A percentile compares a stretch with the other conserved stretches of the same genome.
These are phyloP conservation scores for Dimocarpus longan DNA, from an alignment of 345 rosid species.

Conservation along the genomic window DNA sequence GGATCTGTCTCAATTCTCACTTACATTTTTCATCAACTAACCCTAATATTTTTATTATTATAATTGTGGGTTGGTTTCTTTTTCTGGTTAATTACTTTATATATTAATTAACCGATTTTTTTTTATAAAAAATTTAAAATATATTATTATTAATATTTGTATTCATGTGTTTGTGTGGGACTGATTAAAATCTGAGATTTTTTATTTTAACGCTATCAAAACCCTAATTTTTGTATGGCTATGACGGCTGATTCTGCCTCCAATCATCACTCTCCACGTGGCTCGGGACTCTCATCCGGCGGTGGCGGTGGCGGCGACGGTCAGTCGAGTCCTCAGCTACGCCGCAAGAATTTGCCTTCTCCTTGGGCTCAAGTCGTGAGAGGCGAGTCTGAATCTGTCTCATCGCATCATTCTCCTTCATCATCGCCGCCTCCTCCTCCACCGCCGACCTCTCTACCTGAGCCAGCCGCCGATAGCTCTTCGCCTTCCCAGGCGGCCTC, in stretches of 20 bases:
- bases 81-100: conserved; percentile 11
- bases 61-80: neutral
- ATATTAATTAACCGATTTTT: neutral
- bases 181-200: conserved; percentile 12
- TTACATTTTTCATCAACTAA: neutral
- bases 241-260: conserved; percentile 52
- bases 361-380: conserved; percentile 50
- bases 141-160: neutral
- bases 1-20: conserved; percentile 25
- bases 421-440: conserved; percentile 24
- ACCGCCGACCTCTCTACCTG: conserved; percentile 18
- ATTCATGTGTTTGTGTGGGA: conserved; percentile 11
- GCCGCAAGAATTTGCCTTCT: conserved; percentile 34
- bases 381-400: conserved; percentile 38
- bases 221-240: conserved; percentile 40
- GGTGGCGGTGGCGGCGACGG: conserved; percentile 19
- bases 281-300: conserved; percentile 16
- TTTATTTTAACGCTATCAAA: conserved; percentile 14
- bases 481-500: conserved; percentile 32
- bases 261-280: conserved; percentile 36
- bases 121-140: conserved; percentile 4
- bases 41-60: neutral
- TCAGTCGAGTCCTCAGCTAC: conserved; percentile 36
- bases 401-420: conserved; percentile 28
- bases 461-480: conserved; percentile 26